Evolutionary conservation across 371 early-diverging fungal species (phyloP).

Genomic region (Apophysomyces variabilis): DNA sequence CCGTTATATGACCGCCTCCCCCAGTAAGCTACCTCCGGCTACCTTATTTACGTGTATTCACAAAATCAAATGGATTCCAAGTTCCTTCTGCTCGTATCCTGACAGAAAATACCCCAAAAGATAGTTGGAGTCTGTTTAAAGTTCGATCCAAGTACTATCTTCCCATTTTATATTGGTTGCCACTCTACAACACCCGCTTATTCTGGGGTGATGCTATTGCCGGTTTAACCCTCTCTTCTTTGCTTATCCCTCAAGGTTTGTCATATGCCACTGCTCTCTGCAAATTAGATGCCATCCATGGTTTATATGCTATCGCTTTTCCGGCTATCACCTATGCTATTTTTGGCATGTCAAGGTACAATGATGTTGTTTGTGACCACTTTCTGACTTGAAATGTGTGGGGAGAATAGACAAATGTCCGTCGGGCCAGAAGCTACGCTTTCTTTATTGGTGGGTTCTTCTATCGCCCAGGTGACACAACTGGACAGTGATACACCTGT

Average conservation of each 20-base stretch:
- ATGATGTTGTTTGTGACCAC: background rate
- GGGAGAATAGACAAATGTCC: background rate
- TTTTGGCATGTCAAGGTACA: slow-evolving; percentile 86
- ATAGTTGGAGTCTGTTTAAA: slow-evolving; percentile 47
- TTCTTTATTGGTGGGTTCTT: slow-evolving; percentile 29
- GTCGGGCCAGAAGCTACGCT: slow-evolving; percentile 33
- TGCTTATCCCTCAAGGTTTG: slow-evolving; percentile 88
- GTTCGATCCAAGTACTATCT: slow-evolving; percentile 85
- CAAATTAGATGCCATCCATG: slow-evolving; percentile 83
- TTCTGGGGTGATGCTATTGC: slow-evolving; percentile 78
- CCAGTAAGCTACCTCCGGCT: slow-evolving; percentile 12
- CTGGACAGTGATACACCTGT: slow-evolving; percentile 29
- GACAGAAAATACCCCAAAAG: slow-evolving; percentile 23
- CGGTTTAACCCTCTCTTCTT: slow-evolving; percentile 85
- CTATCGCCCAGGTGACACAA: slow-evolving; percentile 22
- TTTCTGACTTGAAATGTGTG: background rate
- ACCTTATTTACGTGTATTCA: background rate
- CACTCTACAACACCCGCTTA: slow-evolving; percentile 65
- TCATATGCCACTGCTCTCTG: slow-evolving; percentile 90
- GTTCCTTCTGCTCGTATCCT: slow-evolving; percentile 8
- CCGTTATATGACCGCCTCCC: slow-evolving; percentile 29
- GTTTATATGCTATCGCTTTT: slow-evolving; percentile 84
- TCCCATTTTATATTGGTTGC: slow-evolving; percentile 89
- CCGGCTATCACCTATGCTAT: slow-evolving; percentile 85
- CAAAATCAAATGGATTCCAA: background rate